Evolutionary conservation across 2,329 filamentous ascomycete species (phyloP), one percentile per base, ranked within the genome.

Genomic region (Phialemoniopsis sp.): DNA sequence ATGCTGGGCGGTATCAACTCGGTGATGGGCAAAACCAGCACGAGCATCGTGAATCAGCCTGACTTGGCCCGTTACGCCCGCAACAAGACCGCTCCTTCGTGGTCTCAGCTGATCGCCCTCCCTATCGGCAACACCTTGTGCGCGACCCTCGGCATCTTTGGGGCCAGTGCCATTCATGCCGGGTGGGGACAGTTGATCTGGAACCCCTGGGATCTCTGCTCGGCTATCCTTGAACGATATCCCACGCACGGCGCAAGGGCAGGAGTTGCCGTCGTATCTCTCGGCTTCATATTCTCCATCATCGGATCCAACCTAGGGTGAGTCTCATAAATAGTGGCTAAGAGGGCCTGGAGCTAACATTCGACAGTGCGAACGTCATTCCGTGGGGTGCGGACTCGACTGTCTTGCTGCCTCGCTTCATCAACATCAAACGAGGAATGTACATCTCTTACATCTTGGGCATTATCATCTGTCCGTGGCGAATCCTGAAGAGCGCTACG

Each of bases 371-470:
- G 29, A 45, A 42, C 30, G 37, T 40, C 16, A 39, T 45, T 38
- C 37, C 40, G n/a, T 42, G 43, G 30, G 43, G 40, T 14, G 40
- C 37, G 42, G 74, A 79, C 50, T 58, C 79, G 34, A 75, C 72
- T 2, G 69, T 73, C 3, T 64, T 80, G 4, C 66, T 70, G 39
- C 75, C 76, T 1, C 58, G 60, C 18, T 77, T 68, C 50, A 52
- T 80, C 38, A 77, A 79, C 46, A 77, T 81, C 47, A 60, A 60
- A 8, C 68, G 77, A 29, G 76, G 76, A 8, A 70, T 71, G 32
- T 58, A 80, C 36, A 75, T 74, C 0, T 69, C 73, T 34, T 58
- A 80, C 8, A 70, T 76, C 30, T 73, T 71, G 29, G 73, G 72
- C 17, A 82, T 78, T 76, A 67, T 70, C 32, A 45, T 44, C 34